These are phyloP conservation scores for Protomyces inundatus DNA, from an alignment of 1,139 yeast genomes.

Conservation along the genomic window DNA sequence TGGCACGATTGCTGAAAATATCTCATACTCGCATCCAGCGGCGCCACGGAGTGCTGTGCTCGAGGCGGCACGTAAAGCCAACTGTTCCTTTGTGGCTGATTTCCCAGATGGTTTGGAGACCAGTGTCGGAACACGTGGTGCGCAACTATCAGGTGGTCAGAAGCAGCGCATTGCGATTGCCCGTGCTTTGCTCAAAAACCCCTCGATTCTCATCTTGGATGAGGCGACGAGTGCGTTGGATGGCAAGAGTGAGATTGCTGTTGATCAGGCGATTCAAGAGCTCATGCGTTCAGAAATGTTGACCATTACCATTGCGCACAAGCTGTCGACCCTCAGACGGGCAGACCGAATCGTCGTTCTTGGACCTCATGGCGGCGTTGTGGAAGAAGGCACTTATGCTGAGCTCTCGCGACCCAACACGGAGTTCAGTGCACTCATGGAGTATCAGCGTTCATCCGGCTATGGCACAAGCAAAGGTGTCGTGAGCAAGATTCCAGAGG, in stretches of 20 bases:
- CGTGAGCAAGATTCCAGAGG: conserved; percentile 18
- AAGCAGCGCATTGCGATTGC: conserved; percentile 81
- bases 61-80: conserved; percentile 70
- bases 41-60: conserved; percentile 62
- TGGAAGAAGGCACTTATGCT: conserved; percentile 72
- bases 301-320: conserved; percentile 86
- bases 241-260: conserved; percentile 78
- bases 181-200: conserved; percentile 68
- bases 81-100: conserved; percentile 67
- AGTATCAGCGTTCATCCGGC: conserved; percentile 8
- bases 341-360: conserved; percentile 79
- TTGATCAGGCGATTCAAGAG: conserved; percentile 56
- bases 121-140: conserved; percentile 76
- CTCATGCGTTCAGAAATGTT: conserved; percentile 59
- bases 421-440: conserved; percentile 61
- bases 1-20: conserved; percentile 81
- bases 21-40: conserved; percentile 62
- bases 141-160: conserved; percentile 80
- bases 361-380: conserved; percentile 69
- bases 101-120: conserved; percentile 70
- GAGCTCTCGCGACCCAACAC: conserved; percentile 59
- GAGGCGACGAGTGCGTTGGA: conserved; percentile 55
- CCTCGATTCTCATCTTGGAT: conserved; percentile 65
- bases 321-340: conserved; percentile 79
- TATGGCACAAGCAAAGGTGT: conserved; percentile 2